Conservation (phyloP, 2,329 filamentous ascomycete species). For the Xylariaceae sp. region DNA sequence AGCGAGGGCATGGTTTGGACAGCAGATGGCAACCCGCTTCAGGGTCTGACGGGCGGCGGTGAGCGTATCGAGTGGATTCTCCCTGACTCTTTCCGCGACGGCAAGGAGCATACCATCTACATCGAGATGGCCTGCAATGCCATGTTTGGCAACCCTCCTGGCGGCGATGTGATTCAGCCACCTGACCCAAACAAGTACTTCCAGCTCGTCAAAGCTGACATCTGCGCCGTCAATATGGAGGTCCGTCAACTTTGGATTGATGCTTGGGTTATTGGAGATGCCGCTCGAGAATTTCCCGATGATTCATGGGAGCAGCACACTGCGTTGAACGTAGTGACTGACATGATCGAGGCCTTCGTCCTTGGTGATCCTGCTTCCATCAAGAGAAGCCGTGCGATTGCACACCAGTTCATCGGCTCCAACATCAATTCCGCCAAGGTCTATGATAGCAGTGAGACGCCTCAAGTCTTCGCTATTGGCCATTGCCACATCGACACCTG, state of each 20-base stretch:
- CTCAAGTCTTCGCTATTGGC: slow-evolving; percentile 83
- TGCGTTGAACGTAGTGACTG: slow-evolving; percentile 78
- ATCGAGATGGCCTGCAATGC: slow-evolving; percentile 98
- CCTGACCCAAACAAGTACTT: slow-evolving; percentile 84
- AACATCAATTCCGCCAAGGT: slow-evolving; percentile 80
- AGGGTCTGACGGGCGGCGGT: slow-evolving; percentile 86
- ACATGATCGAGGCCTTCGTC: slow-evolving; percentile 88
- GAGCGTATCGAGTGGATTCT: slow-evolving; percentile 91
- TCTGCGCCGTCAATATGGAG: slow-evolving; percentile 83
- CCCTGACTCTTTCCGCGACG: slow-evolving; percentile 76
- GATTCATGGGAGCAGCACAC: slow-evolving; percentile 88
- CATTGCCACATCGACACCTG: slow-evolving; percentile 98
- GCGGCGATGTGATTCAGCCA: slow-evolving; percentile 83
- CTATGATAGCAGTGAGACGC: slow-evolving; percentile 71
- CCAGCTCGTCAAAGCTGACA: slow-evolving; percentile 72
- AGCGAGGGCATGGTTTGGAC: slow-evolving; percentile 96
- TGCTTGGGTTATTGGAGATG: slow-evolving; percentile 94
- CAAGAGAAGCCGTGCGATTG: slow-evolving; percentile 76
- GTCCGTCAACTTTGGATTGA: slow-evolving; percentile 84
- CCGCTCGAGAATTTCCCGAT: slow-evolving; percentile 82
- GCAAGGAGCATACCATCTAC: slow-evolving; percentile 84
- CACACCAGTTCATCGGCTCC: slow-evolving; percentile 76
- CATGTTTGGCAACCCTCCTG: slow-evolving; percentile 93
- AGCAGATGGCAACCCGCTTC: slow-evolving; percentile 81
- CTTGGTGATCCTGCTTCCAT: slow-evolving; percentile 77